A percentile compares a stretch with the other conserved stretches of the same genome.
Conservation (phyloP, 1,284 basidiomycete species). For the Chondrostereum purpureum region DNA sequence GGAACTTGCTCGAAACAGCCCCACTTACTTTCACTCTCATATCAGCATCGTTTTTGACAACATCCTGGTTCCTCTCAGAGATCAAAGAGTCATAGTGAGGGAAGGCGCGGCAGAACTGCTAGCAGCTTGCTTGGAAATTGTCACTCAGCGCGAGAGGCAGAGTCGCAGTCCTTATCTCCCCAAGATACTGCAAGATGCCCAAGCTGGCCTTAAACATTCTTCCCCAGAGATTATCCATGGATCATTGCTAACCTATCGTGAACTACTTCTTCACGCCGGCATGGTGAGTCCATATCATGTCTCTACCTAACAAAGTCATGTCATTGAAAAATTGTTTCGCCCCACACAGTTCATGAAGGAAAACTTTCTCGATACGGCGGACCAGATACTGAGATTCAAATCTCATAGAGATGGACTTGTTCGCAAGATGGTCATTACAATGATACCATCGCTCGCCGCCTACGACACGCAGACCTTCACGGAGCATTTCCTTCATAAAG, state of each 20-base stretch:
- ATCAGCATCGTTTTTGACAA: conserved; percentile 86
- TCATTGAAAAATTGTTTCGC: conserved; percentile 8
- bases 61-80: conserved; percentile 83
- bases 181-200: conserved; percentile 86
- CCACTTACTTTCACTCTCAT: conserved; percentile 81
- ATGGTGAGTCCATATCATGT: conserved; percentile 51
- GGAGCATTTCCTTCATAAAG: conserved; percentile 83
- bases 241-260: conserved; percentile 87
- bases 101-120: conserved; percentile 90
- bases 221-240: conserved; percentile 89
- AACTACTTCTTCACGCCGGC: conserved; percentile 88
- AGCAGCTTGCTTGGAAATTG: conserved; percentile 83
- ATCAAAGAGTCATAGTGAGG: conserved; percentile 78
- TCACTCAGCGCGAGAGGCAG: conserved; percentile 67
- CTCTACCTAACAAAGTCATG: conserved; percentile 1
- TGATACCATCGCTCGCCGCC: conserved; percentile 90
- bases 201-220: conserved; percentile 76
- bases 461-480: conserved; percentile 92
- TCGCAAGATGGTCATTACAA: conserved; percentile 87
- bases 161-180: conserved; percentile 61
- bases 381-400: conserved; percentile 85
- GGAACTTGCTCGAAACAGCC: conserved; percentile 83
- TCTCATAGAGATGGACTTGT: conserved; percentile 85
- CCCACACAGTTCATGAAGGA: conserved; percentile 82
- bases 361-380: conserved; percentile 83